Conservation (phyloP, 2,329 filamentous ascomycete genomes). For the Aspergillus pseudoviridinutans region DNA sequence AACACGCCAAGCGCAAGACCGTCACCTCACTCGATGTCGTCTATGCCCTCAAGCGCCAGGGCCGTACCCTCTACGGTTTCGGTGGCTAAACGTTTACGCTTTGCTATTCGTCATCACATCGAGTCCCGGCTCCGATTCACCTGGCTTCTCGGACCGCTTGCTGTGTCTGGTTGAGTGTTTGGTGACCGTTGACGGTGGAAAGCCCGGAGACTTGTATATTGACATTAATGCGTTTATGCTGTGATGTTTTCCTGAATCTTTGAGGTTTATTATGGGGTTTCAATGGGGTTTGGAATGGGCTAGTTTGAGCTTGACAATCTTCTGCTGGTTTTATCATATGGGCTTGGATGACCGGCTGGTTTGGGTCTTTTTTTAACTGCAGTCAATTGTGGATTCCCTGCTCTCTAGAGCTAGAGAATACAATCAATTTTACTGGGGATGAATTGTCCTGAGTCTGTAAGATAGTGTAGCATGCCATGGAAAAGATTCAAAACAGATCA, state of each 20-base stretch:
- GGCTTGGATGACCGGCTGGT: slow-evolving; percentile 1
- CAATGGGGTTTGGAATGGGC: slow-evolving; percentile 10
- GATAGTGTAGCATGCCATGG: not conserved
- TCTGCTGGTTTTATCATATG: slow-evolving; percentile 4
- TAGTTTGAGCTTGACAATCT: slow-evolving; percentile 5
- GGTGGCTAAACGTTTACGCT: slow-evolving; percentile 61
- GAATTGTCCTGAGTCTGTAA: not conserved
- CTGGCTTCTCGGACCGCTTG: not conserved
- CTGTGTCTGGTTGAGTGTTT: not conserved
- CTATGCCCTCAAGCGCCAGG: slow-evolving; percentile 62
- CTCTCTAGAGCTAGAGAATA: not conserved
- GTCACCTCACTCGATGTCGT: slow-evolving; percentile 58
- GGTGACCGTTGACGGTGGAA: not conserved
- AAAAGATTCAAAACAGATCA: not conserved
- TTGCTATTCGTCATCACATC: not conserved
- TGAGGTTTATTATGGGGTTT: slow-evolving; percentile 6
- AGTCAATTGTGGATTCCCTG: not conserved
- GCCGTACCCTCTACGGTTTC: slow-evolving; percentile 77
- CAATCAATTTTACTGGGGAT: not conserved
- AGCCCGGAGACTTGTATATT: not conserved
- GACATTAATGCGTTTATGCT: slow-evolving; percentile 18
- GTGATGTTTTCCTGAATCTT: slow-evolving; percentile 16
- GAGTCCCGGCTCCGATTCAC: not conserved
- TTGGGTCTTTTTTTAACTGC: slow-evolving; percentile 5
- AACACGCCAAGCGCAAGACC: slow-evolving; percentile 70